phyloP scores from a whole-genome alignment of 345 rosid species.

The Rhodamnia rubescens region DNA sequence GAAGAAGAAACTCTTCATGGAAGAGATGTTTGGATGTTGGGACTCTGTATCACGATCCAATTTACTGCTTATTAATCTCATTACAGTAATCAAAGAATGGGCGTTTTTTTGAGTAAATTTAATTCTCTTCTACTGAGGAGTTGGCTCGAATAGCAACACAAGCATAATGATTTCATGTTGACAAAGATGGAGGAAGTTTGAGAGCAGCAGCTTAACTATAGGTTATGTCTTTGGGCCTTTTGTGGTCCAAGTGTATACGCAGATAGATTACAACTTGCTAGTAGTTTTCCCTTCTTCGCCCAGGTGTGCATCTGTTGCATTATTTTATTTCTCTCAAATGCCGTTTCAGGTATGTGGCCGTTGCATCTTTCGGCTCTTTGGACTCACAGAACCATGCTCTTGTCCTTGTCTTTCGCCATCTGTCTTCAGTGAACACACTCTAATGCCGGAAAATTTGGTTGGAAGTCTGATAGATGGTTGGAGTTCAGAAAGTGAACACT shows the following conservation, averaged over 20 bases:
- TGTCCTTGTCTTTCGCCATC: slow-evolving; percentile 17
- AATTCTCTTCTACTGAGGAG: not conserved
- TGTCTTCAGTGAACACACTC: slow-evolving; percentile 14
- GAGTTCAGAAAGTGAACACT: not conserved
- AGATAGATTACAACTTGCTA: not conserved
- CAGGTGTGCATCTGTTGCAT: not conserved
- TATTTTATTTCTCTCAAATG: not conserved
- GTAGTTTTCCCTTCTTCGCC: not conserved
- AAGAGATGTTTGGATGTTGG: not conserved
- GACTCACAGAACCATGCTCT: slow-evolving; percentile 22
- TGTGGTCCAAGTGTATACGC: not conserved
- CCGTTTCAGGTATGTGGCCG: slow-evolving; percentile 56
- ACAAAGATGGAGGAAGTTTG: not conserved
- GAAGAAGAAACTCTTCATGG: not conserved
- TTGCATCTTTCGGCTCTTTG: slow-evolving; percentile 63
- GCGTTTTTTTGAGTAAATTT: not conserved
- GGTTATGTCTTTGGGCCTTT: not conserved
- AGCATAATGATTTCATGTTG: not conserved
- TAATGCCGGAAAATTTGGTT: not conserved
- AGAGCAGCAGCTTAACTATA: not conserved
- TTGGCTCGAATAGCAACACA: not conserved
- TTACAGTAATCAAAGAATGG: not conserved
- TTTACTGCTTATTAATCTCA: not conserved
- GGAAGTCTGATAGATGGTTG: not conserved
- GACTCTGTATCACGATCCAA: not conserved